Evolutionary conservation across 768 basidiomycete species (phyloP).

Genomic region (Russula abietina): DNA sequence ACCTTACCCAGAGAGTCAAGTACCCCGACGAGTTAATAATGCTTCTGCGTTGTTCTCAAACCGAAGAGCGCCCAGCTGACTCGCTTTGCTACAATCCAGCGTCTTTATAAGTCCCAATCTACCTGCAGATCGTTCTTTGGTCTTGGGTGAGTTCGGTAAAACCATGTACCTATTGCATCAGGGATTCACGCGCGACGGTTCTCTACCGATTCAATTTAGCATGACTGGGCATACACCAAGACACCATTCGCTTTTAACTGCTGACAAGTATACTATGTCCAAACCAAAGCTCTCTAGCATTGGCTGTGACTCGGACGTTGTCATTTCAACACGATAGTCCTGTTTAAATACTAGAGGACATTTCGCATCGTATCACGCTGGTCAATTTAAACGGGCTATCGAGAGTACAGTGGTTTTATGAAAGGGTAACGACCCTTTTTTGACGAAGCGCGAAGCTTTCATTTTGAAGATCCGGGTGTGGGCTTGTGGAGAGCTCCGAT

Average conservation of each 20-base stretch:
- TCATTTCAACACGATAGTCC: background rate
- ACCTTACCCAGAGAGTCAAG: too few relatives aligned
- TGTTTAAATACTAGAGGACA: background rate
- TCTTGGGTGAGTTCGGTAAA: too few relatives aligned
- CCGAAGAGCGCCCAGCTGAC: background rate
- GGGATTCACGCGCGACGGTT: background rate
- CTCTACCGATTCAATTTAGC: background rate
- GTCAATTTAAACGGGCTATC: background rate
- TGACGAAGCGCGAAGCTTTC: too few relatives aligned
- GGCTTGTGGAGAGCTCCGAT: too few relatives aligned
- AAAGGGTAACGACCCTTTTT: too few relatives aligned
- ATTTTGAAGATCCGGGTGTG: too few relatives aligned
- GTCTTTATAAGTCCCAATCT: background rate
- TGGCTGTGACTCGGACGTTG: background rate
- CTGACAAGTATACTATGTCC: background rate
- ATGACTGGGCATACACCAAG: background rate
- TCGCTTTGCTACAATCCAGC: background rate
- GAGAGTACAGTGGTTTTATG: background rate
- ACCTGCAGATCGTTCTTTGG: too few relatives aligned
- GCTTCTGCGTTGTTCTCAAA: background rate
- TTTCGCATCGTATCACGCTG: background rate
- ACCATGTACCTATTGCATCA: too few relatives aligned
- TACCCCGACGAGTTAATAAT: background rate
- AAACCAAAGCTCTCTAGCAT: background rate
- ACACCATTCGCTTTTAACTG: background rate